Evolutionary conservation across 1,284 basidiomycete genomes (phyloP), one percentile per base, ranked within the genome.

Genomic region (Ceratorhiza oryzae-sativae): DNA sequence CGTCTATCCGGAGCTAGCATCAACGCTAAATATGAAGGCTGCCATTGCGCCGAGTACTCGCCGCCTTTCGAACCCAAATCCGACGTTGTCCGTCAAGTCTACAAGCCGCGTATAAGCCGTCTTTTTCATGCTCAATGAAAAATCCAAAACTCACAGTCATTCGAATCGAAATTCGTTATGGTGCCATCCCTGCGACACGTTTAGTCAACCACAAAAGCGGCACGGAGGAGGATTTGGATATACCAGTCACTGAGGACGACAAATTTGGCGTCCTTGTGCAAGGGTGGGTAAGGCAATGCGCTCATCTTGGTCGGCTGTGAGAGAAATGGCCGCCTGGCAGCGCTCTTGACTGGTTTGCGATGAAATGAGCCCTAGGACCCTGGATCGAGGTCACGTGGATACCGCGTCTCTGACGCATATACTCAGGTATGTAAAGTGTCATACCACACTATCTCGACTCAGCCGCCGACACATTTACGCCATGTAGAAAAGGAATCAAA

Each of bases 231-330:
- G 51, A 30, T 46, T 68, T n/a, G 63, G 73, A 85, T 90, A 75
- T 77, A 94, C 93, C 93, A 96, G 80, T 97, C 94, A 70, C 93
- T 92, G 51, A 96, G 84, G 42, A 93, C 91, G 34, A 95, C 89
- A 76, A 94, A 96, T 78, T 88, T 88, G 80, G 93, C 92, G 81
- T 91, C 88, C 70, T 83, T 82, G 81, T 94, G 88, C 58, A 95
- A 81, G 6, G 90, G 88, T 30, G 92, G 92, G 80, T 93, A 92
- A 1, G 90, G 90, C 1, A 94, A 84, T 2, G 87, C 25, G 13
- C 34, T 30, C 51, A 56, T 68, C 51, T 41, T 45, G 53, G 42
- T 45, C 41, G 30, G 53, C 65, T 68, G 51, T 59, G 36, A 34
- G 36, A 41, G 36, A 27, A 45, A 23, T 41, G 36, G 58, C 34